These are phyloP conservation scores for Yarrowia bubula DNA, from an alignment of 805 yeast species.

Conservation along the genomic window DNA sequence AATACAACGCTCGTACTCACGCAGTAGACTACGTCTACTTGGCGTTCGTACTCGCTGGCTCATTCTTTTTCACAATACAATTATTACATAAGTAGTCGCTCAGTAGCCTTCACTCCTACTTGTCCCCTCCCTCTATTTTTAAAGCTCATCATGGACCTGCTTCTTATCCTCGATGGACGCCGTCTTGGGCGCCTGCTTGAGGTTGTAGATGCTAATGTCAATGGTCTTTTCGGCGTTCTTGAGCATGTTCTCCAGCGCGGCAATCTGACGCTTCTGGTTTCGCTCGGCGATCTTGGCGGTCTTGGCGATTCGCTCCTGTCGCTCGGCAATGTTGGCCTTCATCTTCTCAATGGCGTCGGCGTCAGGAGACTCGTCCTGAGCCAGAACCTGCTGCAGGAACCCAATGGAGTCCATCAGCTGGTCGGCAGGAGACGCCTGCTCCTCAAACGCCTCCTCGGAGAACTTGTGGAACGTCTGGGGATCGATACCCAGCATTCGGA, in stretches of 20 bases:
- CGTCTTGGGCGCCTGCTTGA: conserved; percentile 22
- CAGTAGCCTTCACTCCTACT: neutral
- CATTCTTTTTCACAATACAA: neutral
- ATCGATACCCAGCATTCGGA: conserved; percentile 24
- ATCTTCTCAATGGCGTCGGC: conserved; percentile 10
- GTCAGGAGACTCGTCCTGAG: conserved; percentile 19
- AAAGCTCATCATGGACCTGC: conserved; percentile 14
- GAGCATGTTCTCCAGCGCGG: conserved; percentile 24
- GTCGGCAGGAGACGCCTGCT: conserved; percentile 18
- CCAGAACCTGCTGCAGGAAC: conserved; percentile 18
- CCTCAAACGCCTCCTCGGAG: conserved; percentile 24
- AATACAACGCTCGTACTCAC: neutral
- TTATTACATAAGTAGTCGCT: too few species aligned
- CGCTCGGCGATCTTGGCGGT: conserved; percentile 5
- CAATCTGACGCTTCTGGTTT: conserved; percentile 26
- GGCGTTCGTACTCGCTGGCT: neutral
- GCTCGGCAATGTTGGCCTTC: conserved; percentile 20
- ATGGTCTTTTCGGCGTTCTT: conserved; percentile 23
- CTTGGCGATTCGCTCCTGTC: conserved; percentile 16
- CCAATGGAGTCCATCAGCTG: conserved; percentile 26
- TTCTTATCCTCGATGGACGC: conserved; percentile 3
- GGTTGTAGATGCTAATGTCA: conserved; percentile 16
- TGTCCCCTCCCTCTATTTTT: neutral
- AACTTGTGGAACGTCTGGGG: conserved; percentile 21
- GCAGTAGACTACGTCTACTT: neutral